Evolutionary conservation across 768 basidiomycete genomes (phyloP), one percentile per base, ranked within the genome.

Genomic region (Collybiopsis confluens): DNA sequence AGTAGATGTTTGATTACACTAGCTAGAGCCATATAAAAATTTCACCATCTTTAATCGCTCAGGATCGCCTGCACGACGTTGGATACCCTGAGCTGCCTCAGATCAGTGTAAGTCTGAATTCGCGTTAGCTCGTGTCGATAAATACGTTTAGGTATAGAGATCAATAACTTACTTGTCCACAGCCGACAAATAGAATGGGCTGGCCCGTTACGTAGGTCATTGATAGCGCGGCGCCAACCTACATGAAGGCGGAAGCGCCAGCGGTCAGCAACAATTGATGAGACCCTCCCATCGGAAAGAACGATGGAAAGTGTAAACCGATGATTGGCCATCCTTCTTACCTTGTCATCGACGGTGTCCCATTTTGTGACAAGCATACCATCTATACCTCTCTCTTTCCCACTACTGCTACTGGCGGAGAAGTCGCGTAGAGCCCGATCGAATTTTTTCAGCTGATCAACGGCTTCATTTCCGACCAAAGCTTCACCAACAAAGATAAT

Each of bases 201-300:
- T 98, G 95, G 21, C 97, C 96, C 2, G 97, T 98, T 52, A 98
- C 92, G 69, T 97, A 98, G 47, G 96, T 97, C 97, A 99, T 98
- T 2, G 93, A 97, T 49, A 99, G 77, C 8, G 97, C 97, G 6
- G 97, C 97, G 33, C 97, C 97, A 47, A 99, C 96, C 95, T 97
- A 63, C 2, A 45, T 21, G 54, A 33, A 56, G 24, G 54, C 36
- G 16, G n/a, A 30, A 37, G 16, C 28, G 26, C 46, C 27, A 21
- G 7, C 24, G 21, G 43, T 33, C 33, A n/a, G n/a, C n/a, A n/a
- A n/a, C n/a, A n/a, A n/a, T n/a, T n/a, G n/a, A n/a, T n/a, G n/a
- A n/a, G n/a, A n/a, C n/a, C n/a, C n/a, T n/a, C n/a, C n/a, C n/a
- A n/a, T n/a, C n/a, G n/a, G n/a, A n/a, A n/a, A n/a, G n/a, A n/a